Conservation (phyloP, 352 stramenopile species). For the Thalassiosira ordinaria region DNA sequence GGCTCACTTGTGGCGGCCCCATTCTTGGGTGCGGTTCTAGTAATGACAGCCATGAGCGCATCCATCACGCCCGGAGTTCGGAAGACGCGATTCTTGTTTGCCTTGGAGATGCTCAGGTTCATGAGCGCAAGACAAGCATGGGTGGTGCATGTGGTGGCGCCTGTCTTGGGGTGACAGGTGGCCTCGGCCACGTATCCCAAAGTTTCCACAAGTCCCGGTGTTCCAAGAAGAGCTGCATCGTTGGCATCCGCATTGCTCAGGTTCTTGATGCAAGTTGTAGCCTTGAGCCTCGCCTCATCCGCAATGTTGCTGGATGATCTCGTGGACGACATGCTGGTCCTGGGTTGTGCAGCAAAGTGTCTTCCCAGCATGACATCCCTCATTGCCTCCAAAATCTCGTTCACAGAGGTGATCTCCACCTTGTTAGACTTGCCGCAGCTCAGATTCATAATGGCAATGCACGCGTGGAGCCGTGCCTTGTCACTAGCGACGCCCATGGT, state of each 20-base stretch:
- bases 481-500: constrained; percentile 62
- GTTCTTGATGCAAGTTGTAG: constrained; percentile 86
- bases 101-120: constrained; percentile 85
- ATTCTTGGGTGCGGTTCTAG: constrained; percentile 60
- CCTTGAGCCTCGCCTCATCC: constrained; percentile 82
- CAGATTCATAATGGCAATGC: constrained; percentile 87
- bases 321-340: no score
- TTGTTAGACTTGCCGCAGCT: constrained; percentile 86
- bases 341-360: no score
- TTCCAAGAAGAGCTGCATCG: constrained; percentile 78
- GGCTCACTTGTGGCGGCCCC: not conserved
- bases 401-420: constrained; percentile 81
- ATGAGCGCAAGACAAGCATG: constrained; percentile 85
- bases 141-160: constrained; percentile 80
- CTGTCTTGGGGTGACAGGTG: constrained; percentile 67
- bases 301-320: not conserved
- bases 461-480: constrained; percentile 82
- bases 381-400: constrained; percentile 80
- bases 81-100: constrained; percentile 86
- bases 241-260: constrained; percentile 85
- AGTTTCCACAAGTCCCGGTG: constrained; percentile 75
- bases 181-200: constrained; percentile 74
- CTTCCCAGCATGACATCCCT: constrained; percentile 78
- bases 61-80: constrained; percentile 83
- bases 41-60: constrained; percentile 83